Percentiles rank a stretch among this genome's conserved stretches.
phyloP scores from a whole-genome alignment of 2,329 filamentous ascomycete genomes.

The Paecilomyces formosus region DNA sequence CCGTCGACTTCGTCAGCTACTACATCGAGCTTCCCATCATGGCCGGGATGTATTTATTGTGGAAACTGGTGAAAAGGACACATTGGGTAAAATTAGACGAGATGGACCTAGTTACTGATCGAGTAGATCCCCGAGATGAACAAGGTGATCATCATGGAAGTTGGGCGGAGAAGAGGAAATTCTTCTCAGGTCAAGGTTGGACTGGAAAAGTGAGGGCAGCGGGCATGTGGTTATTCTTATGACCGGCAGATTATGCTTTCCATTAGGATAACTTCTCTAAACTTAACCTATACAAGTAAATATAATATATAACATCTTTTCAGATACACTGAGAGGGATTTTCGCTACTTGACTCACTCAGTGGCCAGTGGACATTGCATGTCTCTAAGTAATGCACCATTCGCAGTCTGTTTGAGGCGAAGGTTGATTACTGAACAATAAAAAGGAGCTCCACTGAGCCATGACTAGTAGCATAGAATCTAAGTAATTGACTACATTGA shows the following conservation, averaged over 20 bases:
- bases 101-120: slow-evolving; percentile 48
- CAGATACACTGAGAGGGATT: too few relatives aligned
- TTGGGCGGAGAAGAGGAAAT: neutral
- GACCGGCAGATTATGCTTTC: neutral
- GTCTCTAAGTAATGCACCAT: too few relatives aligned
- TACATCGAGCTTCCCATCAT: slow-evolving; percentile 59
- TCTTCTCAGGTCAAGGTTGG: neutral
- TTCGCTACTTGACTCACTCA: too few relatives aligned
- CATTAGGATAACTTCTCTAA: too few relatives aligned
- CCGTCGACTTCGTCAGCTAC: slow-evolving; percentile 55
- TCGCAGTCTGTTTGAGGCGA: too few relatives aligned
- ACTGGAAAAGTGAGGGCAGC: neutral
- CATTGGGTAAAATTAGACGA: slow-evolving; percentile 37
- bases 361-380: too few relatives aligned
- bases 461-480: too few relatives aligned
- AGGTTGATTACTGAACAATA: too few relatives aligned
- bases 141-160: neutral
- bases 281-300: too few relatives aligned
- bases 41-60: slow-evolving; percentile 46
- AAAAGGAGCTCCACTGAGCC: too few relatives aligned
- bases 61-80: slow-evolving; percentile 47
- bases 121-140: slow-evolving; percentile 7
- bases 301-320: too few relatives aligned
- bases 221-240: neutral
- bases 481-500: too few relatives aligned